Evolutionary conservation across 164 flowering plant species (phyloP), one percentile per base, ranked within the genome.

Genomic region (Malania oleifera): DNA sequence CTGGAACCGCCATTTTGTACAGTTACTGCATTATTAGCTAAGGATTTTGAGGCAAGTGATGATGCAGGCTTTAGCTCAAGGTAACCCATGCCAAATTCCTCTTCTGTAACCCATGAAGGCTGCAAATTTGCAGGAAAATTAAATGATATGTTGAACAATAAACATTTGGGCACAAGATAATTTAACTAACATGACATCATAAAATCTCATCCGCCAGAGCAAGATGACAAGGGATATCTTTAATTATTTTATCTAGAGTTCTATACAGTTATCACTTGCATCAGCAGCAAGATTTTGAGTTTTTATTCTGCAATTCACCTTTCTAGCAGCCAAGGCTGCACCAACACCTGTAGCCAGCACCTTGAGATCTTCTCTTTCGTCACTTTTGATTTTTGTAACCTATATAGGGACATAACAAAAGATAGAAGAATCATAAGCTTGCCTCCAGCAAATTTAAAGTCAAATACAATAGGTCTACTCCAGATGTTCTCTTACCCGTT

Each of bases 301-400:
- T 11, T 27, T 17, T 27, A 53, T 17, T 1, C 5, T 22, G 1
- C 10, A 17, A 54, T 38, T 24, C 57, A 91, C 99, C 95, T 95
- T 95, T 64, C 96, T 71, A 41, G 93, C 70, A 69, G 97, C 93
- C 78, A 95, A 75, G 34, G 97, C 96, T 20, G 99, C 99, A 63
- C 87, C 96, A 63, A 95, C 99, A 70, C 99, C 89, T 34, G 97
- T 91, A 23, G 99, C 97, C 78, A 95, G 78, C 20, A 95, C 99
- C 77, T 95, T 95, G 31, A 95, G 89, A 75, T 95, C 99, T 68
- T 95, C 97, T 46, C 99, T 81, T 67, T 95, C 97, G 62, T 95
- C 99, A 58, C 78, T 73, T 71, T 95, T 95, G 38, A 95, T 89
- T 82, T 89, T 95, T 41, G 88, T 80, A 11, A 95, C 97, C 99